Evolutionary conservation across 352 stramenopile species (phyloP), one percentile per base, ranked within the genome.

Genomic region (Phytophthora litchii): DNA sequence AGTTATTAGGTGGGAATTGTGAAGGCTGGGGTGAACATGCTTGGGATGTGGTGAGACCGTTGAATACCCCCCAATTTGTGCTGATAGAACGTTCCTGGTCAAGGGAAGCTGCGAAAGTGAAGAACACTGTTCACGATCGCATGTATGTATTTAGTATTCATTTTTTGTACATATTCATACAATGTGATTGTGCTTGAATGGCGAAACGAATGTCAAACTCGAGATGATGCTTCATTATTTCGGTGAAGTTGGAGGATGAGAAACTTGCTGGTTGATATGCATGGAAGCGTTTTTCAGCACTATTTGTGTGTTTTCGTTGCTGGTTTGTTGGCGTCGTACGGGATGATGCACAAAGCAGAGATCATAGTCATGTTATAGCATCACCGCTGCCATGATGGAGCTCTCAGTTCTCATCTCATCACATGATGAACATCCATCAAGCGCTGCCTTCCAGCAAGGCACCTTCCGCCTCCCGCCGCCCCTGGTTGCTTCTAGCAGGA

Each of bases 321-420:
- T 46, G 9, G 19, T 23, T 64, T 57, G 45, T 8, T 38, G 35
- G 14, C 19, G 17, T 41, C 25, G 9, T 32, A 64, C 42, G 60
- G 20, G 60, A 69, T 60, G 42, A 35, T 64, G 54, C 46, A 20
- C 13, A 36, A 29, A 19, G 11, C 34, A 12, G 36, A 37, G 19
- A 17, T 56, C 29, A 17, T 3, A 10, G 23, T 16, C 7, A 17
- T n/a, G 19, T 25, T n/a, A 8, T 34, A 16, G 12, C 47, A 20
- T 21, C n/a, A 32, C 36, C 2, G 17, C 17, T n/a, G 11, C 10
- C 17, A 20, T 35, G 27, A 37, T 32, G 13, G 27, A 43, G 25
- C 45, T 53, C 54, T 59, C 61, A 70, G 54, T 70, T 70, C 23
- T 66, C 62, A 62, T 70, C 55, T 65, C 48, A 51, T 65, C 61